A percentile compares a stretch with the other conserved stretches of the same genome.
These are phyloP conservation scores for Penicillium hordei DNA, from an alignment of 2,329 filamentous ascomycete genomes.

Conservation along the genomic window DNA sequence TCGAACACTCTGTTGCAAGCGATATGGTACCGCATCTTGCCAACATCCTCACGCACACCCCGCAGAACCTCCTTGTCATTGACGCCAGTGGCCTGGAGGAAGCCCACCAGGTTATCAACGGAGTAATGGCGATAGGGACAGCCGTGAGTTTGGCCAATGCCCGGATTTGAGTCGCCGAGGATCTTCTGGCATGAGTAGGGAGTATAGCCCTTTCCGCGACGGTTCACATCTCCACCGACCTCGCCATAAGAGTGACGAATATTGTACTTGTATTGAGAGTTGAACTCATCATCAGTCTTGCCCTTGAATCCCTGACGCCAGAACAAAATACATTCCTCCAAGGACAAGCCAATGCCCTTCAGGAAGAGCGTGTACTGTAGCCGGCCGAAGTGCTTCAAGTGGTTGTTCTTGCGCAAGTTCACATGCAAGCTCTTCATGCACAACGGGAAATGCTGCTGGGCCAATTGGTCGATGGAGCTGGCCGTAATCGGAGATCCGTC, in stretches of 20 bases:
- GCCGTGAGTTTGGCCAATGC: constrained; percentile 86
- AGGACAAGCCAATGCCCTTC: constrained; percentile 85
- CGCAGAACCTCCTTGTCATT: constrained; percentile 74
- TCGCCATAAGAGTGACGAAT: constrained; percentile 93
- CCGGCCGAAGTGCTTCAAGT: constrained; percentile 90
- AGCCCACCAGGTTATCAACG: constrained; percentile 74
- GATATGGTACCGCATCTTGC: constrained; percentile 85
- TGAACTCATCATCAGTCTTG: constrained; percentile 90
- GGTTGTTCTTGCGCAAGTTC: constrained; percentile 79
- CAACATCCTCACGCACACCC: constrained; percentile 84
- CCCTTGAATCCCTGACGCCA: constrained; percentile 86
- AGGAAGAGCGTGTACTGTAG: constrained; percentile 95
- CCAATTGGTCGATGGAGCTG: constrained; percentile 74
- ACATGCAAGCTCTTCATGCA: constrained; percentile 94
- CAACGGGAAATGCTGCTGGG: constrained; percentile 76
- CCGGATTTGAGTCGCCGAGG: constrained; percentile 81
- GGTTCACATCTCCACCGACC: constrained; percentile 87
- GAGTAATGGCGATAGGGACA: constrained; percentile 94
- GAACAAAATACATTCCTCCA: constrained; percentile 91
- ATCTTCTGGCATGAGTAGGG: constrained; percentile 96
- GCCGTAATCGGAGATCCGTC: constrained; percentile 74
- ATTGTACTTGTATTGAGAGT: constrained; percentile 97
- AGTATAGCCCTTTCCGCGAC: constrained; percentile 81
- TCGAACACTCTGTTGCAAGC: constrained; percentile 97
- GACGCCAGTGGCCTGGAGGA: constrained; percentile 78